Evolutionary conservation across 495 filamentous ascomycete genomes (phyloP), one percentile per base, ranked within the genome.

Genomic region (Lasiosphaeria hispida): DNA sequence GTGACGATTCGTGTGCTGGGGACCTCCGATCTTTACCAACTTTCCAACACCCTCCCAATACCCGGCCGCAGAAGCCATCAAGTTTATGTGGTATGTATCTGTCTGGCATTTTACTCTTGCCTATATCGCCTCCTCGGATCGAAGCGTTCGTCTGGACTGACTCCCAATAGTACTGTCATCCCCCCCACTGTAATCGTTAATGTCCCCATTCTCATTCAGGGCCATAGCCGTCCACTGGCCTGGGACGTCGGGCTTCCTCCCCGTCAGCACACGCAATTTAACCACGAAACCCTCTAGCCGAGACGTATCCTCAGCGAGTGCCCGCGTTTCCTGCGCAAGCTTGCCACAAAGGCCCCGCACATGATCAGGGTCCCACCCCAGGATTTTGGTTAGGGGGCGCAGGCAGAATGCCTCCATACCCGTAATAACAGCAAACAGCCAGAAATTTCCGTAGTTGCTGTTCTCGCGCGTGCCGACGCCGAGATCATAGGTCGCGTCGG

Each of bases 391-490:
- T 30, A 92, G 63, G 17, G 79, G 74, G 15, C 89, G 77, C 58
- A 92, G 58, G 36, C 77, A 77, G 14, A 72, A 62, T 1, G 87
- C 78, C 66, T 92, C 89, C 43, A 91, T 64, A 1, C 83, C 84
- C 63, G 87, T 85, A 36, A 91, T 68, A 49, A 83, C 65, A 0
- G 79, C 71, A 23, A 91, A 80, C 13, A 92, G 74, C 62, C 81
- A 86, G 72, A 89, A 82, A 60, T 87, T 90, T 41, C 82, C 80
- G 54, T 83, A 82, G 36, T 76, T 75, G 56, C 74, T 73, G 55
- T 83, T 80, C 5, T 79, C 67, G 2, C 75, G 74, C 6, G 78
- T 64, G 0, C 84, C 83, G 10, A 91, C 70, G 0, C 86, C 86
- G 7, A 91, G 77, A 33, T 77, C 77, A 51, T 83, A 77, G 38